Evolutionary conservation across 192 early-diverging fungal genomes (phyloP).

Genomic region (Phycomyces blakesleeanus): DNA sequence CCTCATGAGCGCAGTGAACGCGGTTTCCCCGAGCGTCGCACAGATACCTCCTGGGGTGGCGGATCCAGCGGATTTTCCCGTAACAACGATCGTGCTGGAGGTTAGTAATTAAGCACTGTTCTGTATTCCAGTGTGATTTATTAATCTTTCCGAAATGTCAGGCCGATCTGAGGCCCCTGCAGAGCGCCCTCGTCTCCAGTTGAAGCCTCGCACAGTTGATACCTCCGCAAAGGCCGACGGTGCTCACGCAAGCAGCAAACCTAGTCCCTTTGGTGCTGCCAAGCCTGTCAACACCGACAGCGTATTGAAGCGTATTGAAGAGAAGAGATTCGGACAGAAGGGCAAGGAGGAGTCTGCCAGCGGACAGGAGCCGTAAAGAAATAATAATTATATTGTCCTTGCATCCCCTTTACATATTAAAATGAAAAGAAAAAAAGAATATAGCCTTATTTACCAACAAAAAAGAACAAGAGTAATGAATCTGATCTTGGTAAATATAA

Average conservation of each 20-base stretch:
- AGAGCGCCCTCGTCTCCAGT: constrained; percentile 46
- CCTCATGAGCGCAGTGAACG: constrained; percentile 24
- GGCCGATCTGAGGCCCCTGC: constrained; percentile 22
- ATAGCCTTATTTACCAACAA: no score
- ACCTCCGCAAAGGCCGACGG: constrained; percentile 11
- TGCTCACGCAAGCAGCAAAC: constrained; percentile 29
- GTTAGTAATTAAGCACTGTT: neutral
- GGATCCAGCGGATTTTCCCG: constrained; percentile 23
- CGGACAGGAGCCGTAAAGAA: constrained; percentile 2
- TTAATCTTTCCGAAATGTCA: neutral
- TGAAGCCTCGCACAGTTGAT: constrained; percentile 45
- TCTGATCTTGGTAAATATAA: no score
- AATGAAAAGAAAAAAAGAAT: no score
- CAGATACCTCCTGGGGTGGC: constrained; percentile 44
- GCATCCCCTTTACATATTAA: no score
- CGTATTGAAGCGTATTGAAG: constrained; percentile 50
- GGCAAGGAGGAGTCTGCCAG: neutral
- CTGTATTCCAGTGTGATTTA: neutral
- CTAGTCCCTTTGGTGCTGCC: constrained; percentile 63
- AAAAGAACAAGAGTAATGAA: no score
- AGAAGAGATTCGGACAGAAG: constrained; percentile 40
- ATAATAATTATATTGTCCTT: neutral
- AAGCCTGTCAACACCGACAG: constrained; percentile 58
- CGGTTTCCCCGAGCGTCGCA: constrained; percentile 34
- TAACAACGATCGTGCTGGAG: constrained; percentile 19